Evolutionary conservation across 2,329 filamentous ascomycete genomes (phyloP).

Genomic region (Scedosporium dehoogii): DNA sequence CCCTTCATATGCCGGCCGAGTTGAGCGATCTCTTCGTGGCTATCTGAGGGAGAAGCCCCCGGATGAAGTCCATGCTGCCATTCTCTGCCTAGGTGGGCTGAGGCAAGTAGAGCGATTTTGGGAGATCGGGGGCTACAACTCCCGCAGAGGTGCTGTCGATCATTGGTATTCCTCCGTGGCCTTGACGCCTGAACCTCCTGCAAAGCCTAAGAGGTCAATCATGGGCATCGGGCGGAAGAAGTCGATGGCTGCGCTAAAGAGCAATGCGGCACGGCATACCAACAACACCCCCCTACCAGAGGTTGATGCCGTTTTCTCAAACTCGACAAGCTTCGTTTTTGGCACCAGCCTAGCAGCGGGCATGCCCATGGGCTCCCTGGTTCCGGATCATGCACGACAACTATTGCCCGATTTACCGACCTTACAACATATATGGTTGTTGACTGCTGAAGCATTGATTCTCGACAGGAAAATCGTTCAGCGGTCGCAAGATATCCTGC

Average conservation of each 20-base stretch:
- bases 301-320: constrained; percentile 7
- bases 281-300: constrained; percentile 12
- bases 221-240: constrained; percentile 49
- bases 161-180: constrained; percentile 39
- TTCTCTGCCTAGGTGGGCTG: constrained; percentile 50
- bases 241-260: constrained; percentile 23
- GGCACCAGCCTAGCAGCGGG: constrained; percentile 49
- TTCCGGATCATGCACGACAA: constrained; percentile 37
- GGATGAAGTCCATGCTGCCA: constrained; percentile 52
- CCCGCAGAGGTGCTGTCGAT: constrained; percentile 48
- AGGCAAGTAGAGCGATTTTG: constrained; percentile 54
- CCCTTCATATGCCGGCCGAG: constrained; percentile 52
- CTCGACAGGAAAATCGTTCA: constrained; percentile 49
- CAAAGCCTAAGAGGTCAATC: constrained; percentile 42
- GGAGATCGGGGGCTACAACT: constrained; percentile 58
- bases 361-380: constrained; percentile 50
- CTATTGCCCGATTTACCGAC: constrained; percentile 46
- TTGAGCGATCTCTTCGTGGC: constrained; percentile 53
- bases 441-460: constrained; percentile 52
- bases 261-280: constrained; percentile 15
- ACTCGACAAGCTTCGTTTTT: constrained; percentile 28
- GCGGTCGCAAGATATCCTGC: constrained; percentile 49
- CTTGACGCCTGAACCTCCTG: constrained; percentile 24
- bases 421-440: constrained; percentile 52
- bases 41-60: constrained; percentile 53